Evolutionary conservation across 352 stramenopile genomes (phyloP), one percentile per base, ranked within the genome.

Genomic region (Globisporangium iwayamae): DNA sequence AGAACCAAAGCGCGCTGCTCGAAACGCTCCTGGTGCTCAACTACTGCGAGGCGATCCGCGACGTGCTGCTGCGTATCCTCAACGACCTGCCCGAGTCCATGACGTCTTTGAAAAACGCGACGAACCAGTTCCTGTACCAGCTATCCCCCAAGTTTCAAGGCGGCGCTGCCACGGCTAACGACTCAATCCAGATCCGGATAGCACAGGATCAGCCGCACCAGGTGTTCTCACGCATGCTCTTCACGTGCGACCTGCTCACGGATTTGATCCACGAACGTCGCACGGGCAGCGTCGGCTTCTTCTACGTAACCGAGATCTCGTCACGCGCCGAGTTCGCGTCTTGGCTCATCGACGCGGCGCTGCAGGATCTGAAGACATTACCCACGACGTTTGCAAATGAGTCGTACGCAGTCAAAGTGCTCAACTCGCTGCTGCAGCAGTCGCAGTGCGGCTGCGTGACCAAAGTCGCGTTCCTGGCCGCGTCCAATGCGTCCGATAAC

Each of bases 381-480:
- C 81, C 84, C 0, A 83, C 73, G n/a, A 46, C 54, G n/a, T 76
- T 91, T 28, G 73, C 84, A 14, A 89, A 89, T 56, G 84, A 93
- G 59, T 90, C 84, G 4, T 91, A 89, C 53, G 57, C 65, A 0
- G 63, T 91, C 62, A 93, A 93, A 63, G 81, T 90, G 13, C 79
- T 93, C 43, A 93, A 93, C 70, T 90, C 84, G 58, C 51, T 93
- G 32, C 58, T 93, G 2, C 84, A 93, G 62, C 76, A 88, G 56
- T 63, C 69, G 0, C 84, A 91, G 45, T 93, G 81, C 58, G 84
- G 84, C 2, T 93, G 84, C 48, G 81, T 93, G 20, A 74, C 74
- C 6, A 90, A 90, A 53, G 71, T 70, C 6, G 72, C 72, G 7
- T 85, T 85, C 65, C 67, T 66, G 0, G 56, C 28, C 46, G 43